Conservation (phyloP, 2,329 filamentous ascomycete genomes). For the Colletotrichum truncatum region DNA sequence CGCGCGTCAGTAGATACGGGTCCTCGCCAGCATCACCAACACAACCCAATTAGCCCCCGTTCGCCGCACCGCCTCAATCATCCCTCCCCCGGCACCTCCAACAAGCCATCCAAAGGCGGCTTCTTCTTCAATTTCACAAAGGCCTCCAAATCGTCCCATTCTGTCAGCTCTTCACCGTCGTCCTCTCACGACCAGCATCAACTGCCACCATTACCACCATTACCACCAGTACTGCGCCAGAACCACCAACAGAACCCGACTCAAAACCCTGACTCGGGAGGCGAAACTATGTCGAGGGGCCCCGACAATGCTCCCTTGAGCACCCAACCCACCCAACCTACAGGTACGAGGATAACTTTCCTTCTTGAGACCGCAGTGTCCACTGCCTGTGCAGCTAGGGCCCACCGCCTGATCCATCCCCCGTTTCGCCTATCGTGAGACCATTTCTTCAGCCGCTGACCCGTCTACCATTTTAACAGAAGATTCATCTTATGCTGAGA, state of each 20-base stretch:
- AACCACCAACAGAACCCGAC: slow-evolving; percentile 33
- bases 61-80: slow-evolving; percentile 35
- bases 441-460: slow-evolving; percentile 27
- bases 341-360: slow-evolving; percentile 34
- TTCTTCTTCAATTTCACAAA: slow-evolving; percentile 63
- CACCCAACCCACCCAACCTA: slow-evolving; percentile 28
- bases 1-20: slow-evolving; percentile 33
- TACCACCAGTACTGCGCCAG: slow-evolving; percentile 26
- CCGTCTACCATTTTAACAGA: slow-evolving; percentile 30
- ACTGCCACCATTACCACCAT: slow-evolving; percentile 29
- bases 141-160: slow-evolving; percentile 50
- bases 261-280: slow-evolving; percentile 46
- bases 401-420: slow-evolving; percentile 29
- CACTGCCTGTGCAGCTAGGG: slow-evolving; percentile 28
- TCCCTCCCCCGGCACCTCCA: slow-evolving; percentile 41
- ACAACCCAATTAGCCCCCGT: slow-evolving; percentile 37
- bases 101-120: slow-evolving; percentile 55
- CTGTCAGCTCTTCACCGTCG: slow-evolving; percentile 36
- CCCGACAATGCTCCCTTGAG: slow-evolving; percentile 39
- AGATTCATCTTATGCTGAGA: slow-evolving; percentile 43
- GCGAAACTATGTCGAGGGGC: slow-evolving; percentile 49
- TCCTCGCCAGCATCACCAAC: slow-evolving; percentile 35
- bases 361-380: slow-evolving; percentile 28
- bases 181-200: slow-evolving; percentile 27
- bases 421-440: slow-evolving; percentile 32